Evolutionary conservation across 495 filamentous ascomycete species (phyloP).

Genomic region (Podospora pseudoanserina): DNA sequence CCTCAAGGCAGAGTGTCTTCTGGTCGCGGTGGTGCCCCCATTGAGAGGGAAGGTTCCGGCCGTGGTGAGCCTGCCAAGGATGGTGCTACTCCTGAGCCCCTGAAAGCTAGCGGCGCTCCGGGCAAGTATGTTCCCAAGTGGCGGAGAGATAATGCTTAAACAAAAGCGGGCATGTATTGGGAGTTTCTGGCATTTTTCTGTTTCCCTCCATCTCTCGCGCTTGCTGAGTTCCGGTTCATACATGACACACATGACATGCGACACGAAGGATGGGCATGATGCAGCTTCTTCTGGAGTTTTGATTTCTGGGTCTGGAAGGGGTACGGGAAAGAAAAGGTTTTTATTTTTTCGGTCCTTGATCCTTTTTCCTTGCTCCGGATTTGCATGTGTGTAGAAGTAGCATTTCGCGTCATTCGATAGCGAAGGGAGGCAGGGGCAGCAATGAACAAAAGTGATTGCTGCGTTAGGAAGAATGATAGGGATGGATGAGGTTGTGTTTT

Average conservation of each 20-base stretch:
- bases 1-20: conserved; percentile 27
- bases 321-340: not conserved
- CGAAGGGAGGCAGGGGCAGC: not conserved
- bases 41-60: conserved; percentile 31
- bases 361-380: not conserved
- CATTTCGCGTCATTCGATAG: not conserved
- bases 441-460: not conserved
- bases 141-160: conserved; percentile 27
- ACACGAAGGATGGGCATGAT: not conserved
- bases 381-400: not conserved
- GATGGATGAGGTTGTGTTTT: not conserved
- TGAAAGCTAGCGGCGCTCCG: conserved; percentile 42
- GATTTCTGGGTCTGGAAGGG: not conserved
- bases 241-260: not conserved
- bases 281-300: not conserved
- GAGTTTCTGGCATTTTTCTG: conserved; percentile 1
- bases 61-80: conserved; percentile 24
- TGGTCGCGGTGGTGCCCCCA: conserved; percentile 31
- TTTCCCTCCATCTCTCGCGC: not conserved
- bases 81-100: conserved; percentile 35
- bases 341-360: not conserved
- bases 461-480: not conserved
- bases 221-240: not conserved
- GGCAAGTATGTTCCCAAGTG: conserved; percentile 47
- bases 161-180: not conserved